Conservation (phyloP, 2,329 filamentous ascomycete species). For the Colletotrichum magnum region DNA sequence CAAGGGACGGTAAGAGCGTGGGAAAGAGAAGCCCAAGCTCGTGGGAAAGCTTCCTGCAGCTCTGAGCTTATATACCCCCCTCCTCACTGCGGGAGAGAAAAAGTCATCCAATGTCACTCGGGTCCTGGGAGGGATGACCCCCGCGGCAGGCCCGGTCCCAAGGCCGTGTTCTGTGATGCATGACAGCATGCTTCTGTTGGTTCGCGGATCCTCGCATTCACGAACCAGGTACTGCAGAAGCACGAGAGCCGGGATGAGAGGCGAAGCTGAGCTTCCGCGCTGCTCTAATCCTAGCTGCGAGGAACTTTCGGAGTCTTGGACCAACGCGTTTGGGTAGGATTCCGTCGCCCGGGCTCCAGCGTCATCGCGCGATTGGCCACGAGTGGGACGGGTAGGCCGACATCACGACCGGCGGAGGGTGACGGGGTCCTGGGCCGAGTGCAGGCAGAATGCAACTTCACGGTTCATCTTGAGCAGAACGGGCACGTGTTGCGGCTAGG, state of each 20-base stretch:
- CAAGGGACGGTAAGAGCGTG: conserved; percentile 24
- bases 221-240: conserved; percentile 10
- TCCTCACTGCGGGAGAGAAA: conserved; percentile 7
- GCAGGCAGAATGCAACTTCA: conserved; percentile 32
- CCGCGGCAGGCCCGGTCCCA: conserved; percentile 10
- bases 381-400: conserved; percentile 25
- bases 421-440: conserved; percentile 26
- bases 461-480: conserved; percentile 31
- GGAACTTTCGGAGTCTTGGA: conserved; percentile 17
- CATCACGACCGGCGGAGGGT: conserved; percentile 30
- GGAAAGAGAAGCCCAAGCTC: background rate
- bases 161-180: conserved; percentile 20
- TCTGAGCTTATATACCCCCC: conserved; percentile 37
- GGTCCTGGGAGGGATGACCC: conserved; percentile 9
- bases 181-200: conserved; percentile 27
- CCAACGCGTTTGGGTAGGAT: conserved; percentile 29
- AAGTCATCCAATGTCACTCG: conserved; percentile 27
- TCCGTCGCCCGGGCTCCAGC: conserved; percentile 23
- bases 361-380: conserved; percentile 24
- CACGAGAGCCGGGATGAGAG: conserved; percentile 1
- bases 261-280: conserved; percentile 23
- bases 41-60: conserved; percentile 22
- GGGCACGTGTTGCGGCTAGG: conserved; percentile 32
- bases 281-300: conserved; percentile 14
- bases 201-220: conserved; percentile 32